Evolutionary conservation across 805 yeast species (phyloP).

Genomic region (Wickerhamiella azymoides): DNA sequence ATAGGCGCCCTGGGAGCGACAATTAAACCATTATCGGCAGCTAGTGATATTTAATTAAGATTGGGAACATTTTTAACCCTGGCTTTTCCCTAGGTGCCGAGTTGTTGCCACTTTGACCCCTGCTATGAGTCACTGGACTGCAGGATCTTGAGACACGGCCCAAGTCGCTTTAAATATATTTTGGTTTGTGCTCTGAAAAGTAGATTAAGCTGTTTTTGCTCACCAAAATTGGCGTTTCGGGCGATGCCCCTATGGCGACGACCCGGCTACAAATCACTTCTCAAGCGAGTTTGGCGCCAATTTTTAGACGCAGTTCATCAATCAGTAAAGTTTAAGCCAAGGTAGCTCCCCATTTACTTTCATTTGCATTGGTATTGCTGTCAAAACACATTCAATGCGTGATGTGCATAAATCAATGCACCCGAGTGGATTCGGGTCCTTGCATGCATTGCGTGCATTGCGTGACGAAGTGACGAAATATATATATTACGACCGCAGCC

Average conservation of each 20-base stretch:
- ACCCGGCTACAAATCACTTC: no score
- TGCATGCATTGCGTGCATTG: neutral
- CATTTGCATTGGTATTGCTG: neutral
- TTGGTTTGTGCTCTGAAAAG: neutral
- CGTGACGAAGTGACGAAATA: no score
- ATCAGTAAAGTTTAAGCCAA: no score
- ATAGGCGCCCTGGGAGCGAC: neutral
- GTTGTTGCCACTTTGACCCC: neutral
- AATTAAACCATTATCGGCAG: neutral
- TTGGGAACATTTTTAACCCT: neutral
- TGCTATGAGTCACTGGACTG: neutral
- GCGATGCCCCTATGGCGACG: no score
- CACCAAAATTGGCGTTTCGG: no score
- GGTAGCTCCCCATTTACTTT: no score
- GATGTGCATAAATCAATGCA: neutral
- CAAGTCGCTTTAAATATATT: neutral
- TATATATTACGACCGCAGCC: neutral
- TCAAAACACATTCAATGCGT: no score
- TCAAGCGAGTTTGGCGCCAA: no score
- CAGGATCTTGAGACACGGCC: neutral
- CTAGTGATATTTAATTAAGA: neutral
- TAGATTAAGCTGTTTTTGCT: neutral
- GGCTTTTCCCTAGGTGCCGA: neutral
- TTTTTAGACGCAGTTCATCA: no score
- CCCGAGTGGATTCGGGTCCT: neutral